Percentiles rank a stretch among this genome's conserved stretches.
phyloP scores from a whole-genome alignment of 768 basidiomycete genomes.

The Kwoniella botswanensis region DNA sequence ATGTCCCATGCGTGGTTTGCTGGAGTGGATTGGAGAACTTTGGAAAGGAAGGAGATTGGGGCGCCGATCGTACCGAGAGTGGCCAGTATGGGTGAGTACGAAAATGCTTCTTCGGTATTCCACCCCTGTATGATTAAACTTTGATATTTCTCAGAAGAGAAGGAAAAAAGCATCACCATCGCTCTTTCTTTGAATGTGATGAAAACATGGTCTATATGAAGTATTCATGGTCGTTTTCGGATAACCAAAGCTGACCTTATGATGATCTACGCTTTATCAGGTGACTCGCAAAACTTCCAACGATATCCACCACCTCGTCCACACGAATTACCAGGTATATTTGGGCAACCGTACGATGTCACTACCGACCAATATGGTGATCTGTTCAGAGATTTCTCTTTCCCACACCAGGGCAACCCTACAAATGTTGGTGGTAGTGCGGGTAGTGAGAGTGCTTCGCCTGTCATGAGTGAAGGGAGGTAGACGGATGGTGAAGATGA shows the following conservation, averaged over 20 bases:
- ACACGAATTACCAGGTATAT: slow-evolving; percentile 55
- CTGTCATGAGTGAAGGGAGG: slow-evolving; percentile 8
- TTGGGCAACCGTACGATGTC: slow-evolving; percentile 48
- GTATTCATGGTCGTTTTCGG: not conserved
- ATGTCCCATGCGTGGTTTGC: slow-evolving; percentile 89
- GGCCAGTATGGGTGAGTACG: slow-evolving; percentile 53
- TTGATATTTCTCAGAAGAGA: too few relatives aligned
- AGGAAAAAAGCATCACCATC: too few relatives aligned
- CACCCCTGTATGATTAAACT: too few relatives aligned
- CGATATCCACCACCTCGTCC: slow-evolving; percentile 56
- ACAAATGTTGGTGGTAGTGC: not conserved
- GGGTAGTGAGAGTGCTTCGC: not conserved
- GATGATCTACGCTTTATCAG: slow-evolving; percentile 25
- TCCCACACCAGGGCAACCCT: slow-evolving; percentile 5
- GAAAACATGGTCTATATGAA: too few relatives aligned
- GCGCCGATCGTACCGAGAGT: slow-evolving; percentile 57
- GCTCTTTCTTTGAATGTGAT: too few relatives aligned
- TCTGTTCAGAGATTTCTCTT: slow-evolving; percentile 51
- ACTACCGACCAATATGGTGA: slow-evolving; percentile 48
- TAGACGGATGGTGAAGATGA: not conserved
- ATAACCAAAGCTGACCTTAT: not conserved
- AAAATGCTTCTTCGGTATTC: not conserved
- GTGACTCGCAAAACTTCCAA: slow-evolving; percentile 58
- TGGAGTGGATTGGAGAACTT: slow-evolving; percentile 56
- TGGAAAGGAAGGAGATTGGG: slow-evolving; percentile 57